A percentile compares a stretch with the other conserved stretches of the same genome.
Conservation (phyloP, 2,329 filamentous ascomycete genomes). For the Aureobasidium pullulans region DNA sequence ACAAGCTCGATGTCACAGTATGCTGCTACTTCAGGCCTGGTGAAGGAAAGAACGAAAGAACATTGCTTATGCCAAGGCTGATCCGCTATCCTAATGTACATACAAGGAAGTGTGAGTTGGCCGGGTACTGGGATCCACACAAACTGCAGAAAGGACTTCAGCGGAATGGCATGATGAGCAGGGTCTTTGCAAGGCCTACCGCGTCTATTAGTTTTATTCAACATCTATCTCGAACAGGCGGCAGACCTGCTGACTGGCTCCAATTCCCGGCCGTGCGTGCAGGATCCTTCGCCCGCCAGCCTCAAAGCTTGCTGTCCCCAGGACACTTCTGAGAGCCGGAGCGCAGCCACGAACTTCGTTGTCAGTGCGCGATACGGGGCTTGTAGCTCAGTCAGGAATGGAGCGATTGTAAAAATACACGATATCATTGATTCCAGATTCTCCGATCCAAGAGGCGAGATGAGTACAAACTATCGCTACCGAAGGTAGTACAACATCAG, state of each 20-base stretch:
- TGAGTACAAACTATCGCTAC: neutral
- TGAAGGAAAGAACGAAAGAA: neutral
- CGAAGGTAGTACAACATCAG: constrained; percentile 6
- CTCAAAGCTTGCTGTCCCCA: constrained; percentile 7
- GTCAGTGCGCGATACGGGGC: constrained; percentile 7
- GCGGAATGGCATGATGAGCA: neutral
- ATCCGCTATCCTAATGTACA: neutral
- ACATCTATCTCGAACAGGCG: neutral
- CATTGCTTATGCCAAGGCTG: constrained; percentile 10
- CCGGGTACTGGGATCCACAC: neutral
- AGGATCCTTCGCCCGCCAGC: constrained; percentile 8
- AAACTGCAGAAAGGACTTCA: neutral
- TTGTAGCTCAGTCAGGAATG: constrained; percentile 3
- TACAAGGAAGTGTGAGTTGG: constrained; percentile 5
- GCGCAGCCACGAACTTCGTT: neutral
- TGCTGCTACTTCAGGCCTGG: neutral
- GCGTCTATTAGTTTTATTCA: constrained; percentile 4
- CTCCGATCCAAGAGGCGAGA: neutral
- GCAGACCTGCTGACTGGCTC: constrained; percentile 12
- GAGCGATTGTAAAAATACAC: neutral
- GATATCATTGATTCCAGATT: neutral
- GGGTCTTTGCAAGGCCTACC: neutral
- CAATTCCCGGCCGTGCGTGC: constrained; percentile 7
- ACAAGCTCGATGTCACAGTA: constrained; percentile 1
- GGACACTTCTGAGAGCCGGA: neutral